A percentile compares a stretch with the other conserved stretches of the same genome.
These are phyloP conservation scores for Crepidotus variabilis DNA, from an alignment of 768 basidiomycete species.

Conservation along the genomic window DNA sequence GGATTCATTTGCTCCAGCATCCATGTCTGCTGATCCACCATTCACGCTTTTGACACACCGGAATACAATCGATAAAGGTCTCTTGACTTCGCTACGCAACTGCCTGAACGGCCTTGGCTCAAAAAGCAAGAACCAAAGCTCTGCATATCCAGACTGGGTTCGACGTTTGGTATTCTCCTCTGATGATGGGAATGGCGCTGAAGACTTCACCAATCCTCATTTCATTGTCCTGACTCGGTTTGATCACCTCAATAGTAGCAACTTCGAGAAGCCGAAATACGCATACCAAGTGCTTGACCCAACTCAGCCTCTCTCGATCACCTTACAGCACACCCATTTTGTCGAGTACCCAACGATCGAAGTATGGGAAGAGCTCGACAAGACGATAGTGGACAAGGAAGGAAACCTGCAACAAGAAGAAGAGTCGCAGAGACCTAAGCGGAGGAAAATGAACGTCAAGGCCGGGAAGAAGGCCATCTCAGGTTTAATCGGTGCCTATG, in stretches of 20 bases:
- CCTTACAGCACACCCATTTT: conserved; percentile 62
- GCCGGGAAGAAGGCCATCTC: conserved; percentile 53
- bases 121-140: not conserved
- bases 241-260: conserved; percentile 31
- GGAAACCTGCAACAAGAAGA: conserved; percentile 31
- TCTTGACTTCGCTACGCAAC: conserved; percentile 47
- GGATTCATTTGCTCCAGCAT: conserved; percentile 38
- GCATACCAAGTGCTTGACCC: conserved; percentile 60
- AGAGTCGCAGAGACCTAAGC: conserved; percentile 39
- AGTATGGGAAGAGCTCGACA: conserved; percentile 67
- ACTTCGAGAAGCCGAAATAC: conserved; percentile 19
- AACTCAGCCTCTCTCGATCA: conserved; percentile 36
- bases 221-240: conserved; percentile 54
- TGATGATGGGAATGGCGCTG: conserved; percentile 41
- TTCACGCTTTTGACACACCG: conserved; percentile 62
- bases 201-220: conserved; percentile 51
- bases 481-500: conserved; percentile 39
- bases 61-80: conserved; percentile 46
- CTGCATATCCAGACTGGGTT: conserved; percentile 50
- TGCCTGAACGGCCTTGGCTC: conserved; percentile 34
- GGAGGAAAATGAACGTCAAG: conserved; percentile 49
- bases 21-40: conserved; percentile 29
- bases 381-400: conserved; percentile 56
- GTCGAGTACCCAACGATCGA: conserved; percentile 85
- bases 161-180: conserved; percentile 47